phyloP scores from a whole-genome alignment of 192 early-diverging fungal genomes.

The Coemansia sp. region DNA sequence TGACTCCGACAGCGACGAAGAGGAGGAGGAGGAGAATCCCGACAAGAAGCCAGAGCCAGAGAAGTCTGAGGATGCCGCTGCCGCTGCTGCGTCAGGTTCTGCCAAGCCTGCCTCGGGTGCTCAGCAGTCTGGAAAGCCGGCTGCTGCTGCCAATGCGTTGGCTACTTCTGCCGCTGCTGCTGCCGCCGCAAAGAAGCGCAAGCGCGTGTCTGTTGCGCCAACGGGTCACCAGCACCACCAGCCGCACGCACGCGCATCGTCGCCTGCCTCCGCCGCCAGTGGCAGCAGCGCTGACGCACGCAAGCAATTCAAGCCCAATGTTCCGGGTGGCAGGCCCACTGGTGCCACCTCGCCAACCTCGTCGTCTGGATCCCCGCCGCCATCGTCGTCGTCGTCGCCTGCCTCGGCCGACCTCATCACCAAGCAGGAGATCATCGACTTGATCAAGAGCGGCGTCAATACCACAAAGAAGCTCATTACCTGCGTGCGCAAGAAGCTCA shows the following conservation, averaged over 20 bases:
- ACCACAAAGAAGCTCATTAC: slow-evolving; percentile 69
- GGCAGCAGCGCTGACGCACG: slow-evolving; percentile 14
- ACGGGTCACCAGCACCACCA: slow-evolving; percentile 21
- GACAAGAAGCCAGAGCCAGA: slow-evolving; percentile 12
- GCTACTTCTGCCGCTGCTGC: neutral
- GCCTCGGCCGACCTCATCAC: slow-evolving; percentile 60
- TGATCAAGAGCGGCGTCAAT: slow-evolving; percentile 61
- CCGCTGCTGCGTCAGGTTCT: neutral
- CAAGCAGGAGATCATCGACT: slow-evolving; percentile 66
- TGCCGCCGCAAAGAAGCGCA: slow-evolving; percentile 49
- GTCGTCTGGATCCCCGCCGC: slow-evolving; percentile 6
- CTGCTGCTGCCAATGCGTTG: neutral
- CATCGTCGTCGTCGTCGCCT: slow-evolving; percentile 3
- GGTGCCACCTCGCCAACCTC: neutral
- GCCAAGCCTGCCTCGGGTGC: neutral
- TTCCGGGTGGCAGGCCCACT: neutral
- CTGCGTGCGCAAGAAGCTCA: slow-evolving; percentile 65
- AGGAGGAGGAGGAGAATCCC: slow-evolving; percentile 36
- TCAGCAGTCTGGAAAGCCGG: slow-evolving; percentile 3
- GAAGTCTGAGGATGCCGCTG: slow-evolving; percentile 7
- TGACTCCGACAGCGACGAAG: slow-evolving; percentile 40
- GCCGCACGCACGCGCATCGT: slow-evolving; percentile 13
- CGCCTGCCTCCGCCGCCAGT: slow-evolving; percentile 12
- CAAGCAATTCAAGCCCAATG: slow-evolving; percentile 24
- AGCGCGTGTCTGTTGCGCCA: slow-evolving; percentile 37